A percentile compares a stretch with the other conserved stretches of the same genome.
phyloP scores from a whole-genome alignment of 1,139 yeast species.

The Yamadazyma atlantica region DNA sequence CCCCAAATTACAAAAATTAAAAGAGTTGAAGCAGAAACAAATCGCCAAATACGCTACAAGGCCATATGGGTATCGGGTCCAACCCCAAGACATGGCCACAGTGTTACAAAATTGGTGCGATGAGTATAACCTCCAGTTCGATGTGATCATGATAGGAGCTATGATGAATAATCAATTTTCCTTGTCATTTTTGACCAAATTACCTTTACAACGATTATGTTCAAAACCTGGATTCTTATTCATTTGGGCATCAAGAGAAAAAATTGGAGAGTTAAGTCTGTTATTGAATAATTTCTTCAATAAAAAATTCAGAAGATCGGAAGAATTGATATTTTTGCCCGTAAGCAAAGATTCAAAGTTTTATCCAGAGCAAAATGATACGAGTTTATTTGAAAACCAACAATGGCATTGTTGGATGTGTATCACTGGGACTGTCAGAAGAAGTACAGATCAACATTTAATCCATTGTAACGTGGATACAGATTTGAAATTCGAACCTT shows the following conservation, averaged over 20 bases:
- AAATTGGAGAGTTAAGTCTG: slow-evolving; percentile 61
- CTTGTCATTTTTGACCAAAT: slow-evolving; percentile 54
- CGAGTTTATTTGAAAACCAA: slow-evolving; percentile 37
- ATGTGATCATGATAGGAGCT: slow-evolving; percentile 90
- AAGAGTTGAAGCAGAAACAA: slow-evolving; percentile 59
- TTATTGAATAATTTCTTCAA: slow-evolving; percentile 63
- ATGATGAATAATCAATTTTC: slow-evolving; percentile 70
- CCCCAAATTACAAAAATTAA: slow-evolving; percentile 72
- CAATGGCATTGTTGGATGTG: slow-evolving; percentile 99
- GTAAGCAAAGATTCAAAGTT: slow-evolving; percentile 59
- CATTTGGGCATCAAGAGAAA: slow-evolving; percentile 81
- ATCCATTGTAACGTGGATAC: slow-evolving; percentile 93
- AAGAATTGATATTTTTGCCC: slow-evolving; percentile 74
- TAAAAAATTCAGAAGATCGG: slow-evolving; percentile 81
- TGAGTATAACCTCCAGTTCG: slow-evolving; percentile 61
- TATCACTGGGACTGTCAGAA: slow-evolving; percentile 87
- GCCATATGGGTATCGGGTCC: slow-evolving; percentile 65
- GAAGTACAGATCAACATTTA: slow-evolving; percentile 78
- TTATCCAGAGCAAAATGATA: slow-evolving; percentile 39
- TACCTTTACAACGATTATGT: slow-evolving; percentile 73
- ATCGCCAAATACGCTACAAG: slow-evolving; percentile 47
- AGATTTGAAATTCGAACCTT: slow-evolving; percentile 63
- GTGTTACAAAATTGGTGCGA: slow-evolving; percentile 62
- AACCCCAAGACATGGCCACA: slow-evolving; percentile 52
- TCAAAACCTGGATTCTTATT: slow-evolving; percentile 84